A percentile compares a stretch with the other conserved stretches of the same genome.
phyloP scores from a whole-genome alignment of 2,329 filamentous ascomycete species.

The Penicillium sp. region DNA sequence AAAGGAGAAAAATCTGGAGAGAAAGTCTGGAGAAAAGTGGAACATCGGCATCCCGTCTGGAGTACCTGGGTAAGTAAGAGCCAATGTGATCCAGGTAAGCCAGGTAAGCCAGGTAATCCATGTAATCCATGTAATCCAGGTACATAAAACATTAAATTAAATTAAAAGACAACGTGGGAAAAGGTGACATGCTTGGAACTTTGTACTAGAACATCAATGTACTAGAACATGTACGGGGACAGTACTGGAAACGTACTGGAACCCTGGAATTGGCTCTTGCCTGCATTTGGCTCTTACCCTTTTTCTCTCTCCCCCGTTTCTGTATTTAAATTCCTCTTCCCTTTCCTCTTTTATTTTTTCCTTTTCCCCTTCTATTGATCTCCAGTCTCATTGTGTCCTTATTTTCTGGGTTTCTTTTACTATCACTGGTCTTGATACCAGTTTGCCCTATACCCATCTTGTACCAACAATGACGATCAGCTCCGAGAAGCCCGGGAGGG shows the following conservation, averaged over 20 bases:
- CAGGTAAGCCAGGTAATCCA: neutral
- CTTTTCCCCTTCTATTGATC: neutral
- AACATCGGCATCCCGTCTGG: neutral
- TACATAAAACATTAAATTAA: neutral
- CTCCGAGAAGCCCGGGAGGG: conserved; percentile 16
- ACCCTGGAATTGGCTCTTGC: neutral
- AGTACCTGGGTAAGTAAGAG: neutral
- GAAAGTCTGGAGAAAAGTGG: neutral
- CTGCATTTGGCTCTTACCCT: conserved; percentile 14
- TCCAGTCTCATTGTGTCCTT: neutral
- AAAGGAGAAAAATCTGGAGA: neutral
- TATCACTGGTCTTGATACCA: neutral
- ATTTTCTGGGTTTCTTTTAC: neutral
- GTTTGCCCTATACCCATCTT: neutral
- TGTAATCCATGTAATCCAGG: neutral
- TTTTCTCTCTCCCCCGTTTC: conserved; percentile 3
- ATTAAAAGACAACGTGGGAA: too few species aligned
- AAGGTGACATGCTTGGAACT: neutral
- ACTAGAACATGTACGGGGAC: neutral
- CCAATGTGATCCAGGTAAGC: too few species aligned
- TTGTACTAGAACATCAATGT: neutral
- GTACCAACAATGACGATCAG: conserved; percentile 15
- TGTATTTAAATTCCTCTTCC: conserved; percentile 11
- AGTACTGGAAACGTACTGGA: neutral
- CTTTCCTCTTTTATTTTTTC: neutral